phyloP scores from a whole-genome alignment of 164 flowering plant species.

The Sextonia rubra region DNA sequence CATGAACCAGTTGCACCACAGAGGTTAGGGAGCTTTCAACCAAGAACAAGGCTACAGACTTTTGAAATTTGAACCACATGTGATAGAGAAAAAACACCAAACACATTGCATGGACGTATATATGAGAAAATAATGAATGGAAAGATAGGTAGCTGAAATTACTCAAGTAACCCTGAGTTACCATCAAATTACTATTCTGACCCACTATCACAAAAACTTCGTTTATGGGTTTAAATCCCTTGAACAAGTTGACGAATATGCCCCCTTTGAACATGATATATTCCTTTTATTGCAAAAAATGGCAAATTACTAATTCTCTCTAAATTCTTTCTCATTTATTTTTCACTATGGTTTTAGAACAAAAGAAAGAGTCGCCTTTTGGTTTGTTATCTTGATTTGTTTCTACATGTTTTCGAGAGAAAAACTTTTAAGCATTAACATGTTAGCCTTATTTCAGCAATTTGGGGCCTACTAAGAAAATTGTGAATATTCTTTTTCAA shows the following conservation, averaged over 20 bases:
- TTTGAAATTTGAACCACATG: slow-evolving; percentile 44
- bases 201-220: neutral
- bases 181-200: neutral
- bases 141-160: neutral
- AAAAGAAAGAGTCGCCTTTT: too few relatives aligned
- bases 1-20: slow-evolving; percentile 57
- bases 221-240: neutral
- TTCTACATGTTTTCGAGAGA: too few relatives aligned
- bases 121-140: slow-evolving; percentile 10
- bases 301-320: too few relatives aligned
- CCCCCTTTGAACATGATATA: neutral
- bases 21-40: slow-evolving; percentile 28
- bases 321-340: too few relatives aligned
- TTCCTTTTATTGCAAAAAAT: too few relatives aligned
- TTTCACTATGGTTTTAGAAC: too few relatives aligned
- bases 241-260: neutral
- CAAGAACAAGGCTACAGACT: slow-evolving; percentile 26
- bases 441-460: too few relatives aligned
- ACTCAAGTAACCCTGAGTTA: neutral
- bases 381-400: too few relatives aligned
- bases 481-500: too few relatives aligned
- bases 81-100: slow-evolving; percentile 21
- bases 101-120: slow-evolving; percentile 18
- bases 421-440: too few relatives aligned
- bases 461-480: too few relatives aligned